Base-by-base conservation (phyloP, 78 protist genomes). In the Dictyostelium discoideum region DNA sequence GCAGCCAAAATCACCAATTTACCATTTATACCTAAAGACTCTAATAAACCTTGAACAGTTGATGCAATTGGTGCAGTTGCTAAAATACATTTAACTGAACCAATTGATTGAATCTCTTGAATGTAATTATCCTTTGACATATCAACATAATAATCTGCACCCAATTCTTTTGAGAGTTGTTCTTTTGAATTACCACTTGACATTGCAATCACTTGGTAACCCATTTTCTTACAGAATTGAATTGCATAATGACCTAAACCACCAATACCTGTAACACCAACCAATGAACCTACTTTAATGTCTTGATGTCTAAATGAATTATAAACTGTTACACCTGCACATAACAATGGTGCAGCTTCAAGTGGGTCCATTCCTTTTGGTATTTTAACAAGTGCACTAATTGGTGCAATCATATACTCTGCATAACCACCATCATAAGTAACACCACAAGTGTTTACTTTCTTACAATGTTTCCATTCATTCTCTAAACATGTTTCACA, bases 191-290 rank as follows among this genome's bases (percentile, higher is more conserved):
- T 20, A 72, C 86, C 54, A 29, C 37, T n/a, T 29, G 88, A 74
- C 22, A 93, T 18, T 9, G 97, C 97, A 67, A 81, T 46, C 4
- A 86, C 96, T 24, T 84, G 79, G 42, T 57, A 85, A 37, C 98
- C 98, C 69, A 96, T 32, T 40, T 57, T 67, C 32, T 32, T 77
- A 10, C 84, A 92, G 48, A 83, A 96, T 77, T 96, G 98, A 32
- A 96, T 69, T 16, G 86, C 98, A 4, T 93, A 57, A 92, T 93
- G 96, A 39, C 98, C 98, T 29, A 96, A 86, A 9, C 98, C 98
- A 37, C 98, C 98, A 39, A 94, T 32, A 72, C 98, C 97, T 6
- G 32, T 72, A 37, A 97, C 44, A 11, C 73, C 92, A 29, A 97
- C 96, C 5, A 77, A n/a, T 9, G 67, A 63, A 16, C 97, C 97